Conservation (phyloP, 2,329 filamentous ascomycete genomes). For the Fusarium redolens region DNA sequence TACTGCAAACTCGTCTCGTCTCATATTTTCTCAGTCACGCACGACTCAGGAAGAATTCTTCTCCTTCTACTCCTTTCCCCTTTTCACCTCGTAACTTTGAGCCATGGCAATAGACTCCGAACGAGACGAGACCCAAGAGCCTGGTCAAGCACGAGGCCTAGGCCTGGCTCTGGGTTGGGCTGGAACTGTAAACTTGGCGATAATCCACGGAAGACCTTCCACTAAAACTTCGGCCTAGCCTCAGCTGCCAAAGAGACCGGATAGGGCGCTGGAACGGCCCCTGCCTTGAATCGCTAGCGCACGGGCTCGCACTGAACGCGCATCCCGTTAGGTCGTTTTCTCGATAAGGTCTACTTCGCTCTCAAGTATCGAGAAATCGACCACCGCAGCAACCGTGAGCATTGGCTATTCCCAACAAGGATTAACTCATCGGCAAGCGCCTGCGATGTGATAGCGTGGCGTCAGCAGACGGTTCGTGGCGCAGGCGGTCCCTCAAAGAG, state of each 20-base stretch:
- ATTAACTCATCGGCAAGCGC: slow-evolving; percentile 29
- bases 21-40: slow-evolving; percentile 4
- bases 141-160: slow-evolving; percentile 11
- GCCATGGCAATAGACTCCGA: slow-evolving; percentile 23
- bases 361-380: slow-evolving; percentile 25
- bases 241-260: slow-evolving; percentile 21
- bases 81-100: neutral
- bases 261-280: slow-evolving; percentile 36
- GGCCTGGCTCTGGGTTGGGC: neutral
- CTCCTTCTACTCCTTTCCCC: slow-evolving; percentile 10
- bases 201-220: slow-evolving; percentile 3
- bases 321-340: slow-evolving; percentile 2
- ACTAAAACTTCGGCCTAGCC: neutral
- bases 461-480: slow-evolving; percentile 30
- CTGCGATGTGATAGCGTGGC: slow-evolving; percentile 35
- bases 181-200: slow-evolving; percentile 18
- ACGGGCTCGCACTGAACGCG: slow-evolving; percentile 12
- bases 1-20: neutral
- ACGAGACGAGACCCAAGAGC: slow-evolving; percentile 2
- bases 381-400: slow-evolving; percentile 1
- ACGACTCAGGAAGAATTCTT: neutral
- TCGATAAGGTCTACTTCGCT: slow-evolving; percentile 14
- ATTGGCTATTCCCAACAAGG: slow-evolving; percentile 29
- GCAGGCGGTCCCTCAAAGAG: slow-evolving; percentile 20
- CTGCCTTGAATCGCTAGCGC: slow-evolving; percentile 34